Base-by-base conservation (phyloP, 176 grass and related monocot genomes). In the Oropetium thomaeum region DNA sequence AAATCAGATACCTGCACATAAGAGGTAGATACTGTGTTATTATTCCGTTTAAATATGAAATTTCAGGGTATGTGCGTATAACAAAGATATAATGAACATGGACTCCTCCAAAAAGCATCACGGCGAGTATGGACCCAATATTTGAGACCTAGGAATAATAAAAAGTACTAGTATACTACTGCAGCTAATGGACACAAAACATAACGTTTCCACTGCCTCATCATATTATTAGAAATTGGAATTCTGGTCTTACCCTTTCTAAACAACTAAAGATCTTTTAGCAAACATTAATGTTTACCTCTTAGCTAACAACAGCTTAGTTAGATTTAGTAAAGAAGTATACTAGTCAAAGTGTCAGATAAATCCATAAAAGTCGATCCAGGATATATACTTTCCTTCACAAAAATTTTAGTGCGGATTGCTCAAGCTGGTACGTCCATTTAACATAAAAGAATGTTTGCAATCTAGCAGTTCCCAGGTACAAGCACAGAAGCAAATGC, bases 1-100 rank as follows among this genome's bases (percentile, higher is more conserved):
- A 99, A 99, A 84, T 99, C 96, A 82, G 88, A 99, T 37, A 95
- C 96, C 96, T 99, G 72, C 66, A 83, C 53, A 43, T 8, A 76
- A 75, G 67, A 82, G 59, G 41, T 35, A 60, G 17, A 71, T 38
- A 48, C 27, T 39, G n/a, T 20, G 16, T 75, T 81, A 69, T 67
- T 75, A 44, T 28, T 58, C 29, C 37, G 40, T 40, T 67, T 37
- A 62, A 39, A 52, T 63, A 76, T 69, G 23, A 76, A 53, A 7
- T 55, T 76, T 52, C 39, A 17, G 28, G 41, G 52, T 44, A 22
- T 28, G 61, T 17, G 8, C 9, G 17, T 40, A 27, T 60, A 87
- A 39, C 15, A 52, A 73, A 74, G n/a, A 55, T 2, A 54, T 13
- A 26, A 55, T 43, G 29, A 72, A 44, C 67, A 83, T 62, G 33